phyloP scores from a whole-genome alignment of 371 early-diverging fungal species.

The Fennellomyces sp. region DNA sequence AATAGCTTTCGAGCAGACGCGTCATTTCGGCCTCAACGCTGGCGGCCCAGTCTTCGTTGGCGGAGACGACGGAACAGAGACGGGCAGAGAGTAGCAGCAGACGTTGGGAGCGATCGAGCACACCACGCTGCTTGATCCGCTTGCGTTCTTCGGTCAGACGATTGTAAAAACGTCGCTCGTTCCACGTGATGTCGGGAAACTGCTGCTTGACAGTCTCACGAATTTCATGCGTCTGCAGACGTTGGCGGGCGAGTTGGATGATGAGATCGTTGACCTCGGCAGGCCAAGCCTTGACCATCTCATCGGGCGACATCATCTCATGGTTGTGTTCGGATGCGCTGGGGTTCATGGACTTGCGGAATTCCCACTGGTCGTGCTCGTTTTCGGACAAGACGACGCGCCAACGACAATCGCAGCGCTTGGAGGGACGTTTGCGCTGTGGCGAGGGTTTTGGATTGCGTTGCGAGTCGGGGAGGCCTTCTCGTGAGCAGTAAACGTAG shows the following conservation, averaged over 20 bases:
- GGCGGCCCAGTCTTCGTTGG: constrained; percentile 45
- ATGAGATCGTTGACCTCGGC: constrained; percentile 46
- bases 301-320: constrained; percentile 47
- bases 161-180: constrained; percentile 64
- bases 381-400: constrained; percentile 55
- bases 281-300: constrained; percentile 57
- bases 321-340: constrained; percentile 63
- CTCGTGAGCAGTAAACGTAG: constrained; percentile 61
- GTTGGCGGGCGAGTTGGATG: constrained; percentile 41
- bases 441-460: constrained; percentile 52
- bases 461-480: constrained; percentile 56
- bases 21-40: constrained; percentile 37
- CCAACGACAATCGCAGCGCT: constrained; percentile 64
- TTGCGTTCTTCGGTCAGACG: constrained; percentile 58
- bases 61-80: constrained; percentile 41
- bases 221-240: constrained; percentile 56
- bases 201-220: constrained; percentile 58
- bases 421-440: constrained; percentile 55
- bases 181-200: constrained; percentile 62
- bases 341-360: constrained; percentile 58
- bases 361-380: constrained; percentile 51
- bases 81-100: constrained; percentile 39
- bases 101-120: constrained; percentile 48
- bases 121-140: constrained; percentile 45
- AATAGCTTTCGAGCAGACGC: constrained; percentile 33